These are phyloP conservation scores for Cyclaneusma minus DNA, from an alignment of 2,329 filamentous ascomycete species.

Conservation along the genomic window DNA sequence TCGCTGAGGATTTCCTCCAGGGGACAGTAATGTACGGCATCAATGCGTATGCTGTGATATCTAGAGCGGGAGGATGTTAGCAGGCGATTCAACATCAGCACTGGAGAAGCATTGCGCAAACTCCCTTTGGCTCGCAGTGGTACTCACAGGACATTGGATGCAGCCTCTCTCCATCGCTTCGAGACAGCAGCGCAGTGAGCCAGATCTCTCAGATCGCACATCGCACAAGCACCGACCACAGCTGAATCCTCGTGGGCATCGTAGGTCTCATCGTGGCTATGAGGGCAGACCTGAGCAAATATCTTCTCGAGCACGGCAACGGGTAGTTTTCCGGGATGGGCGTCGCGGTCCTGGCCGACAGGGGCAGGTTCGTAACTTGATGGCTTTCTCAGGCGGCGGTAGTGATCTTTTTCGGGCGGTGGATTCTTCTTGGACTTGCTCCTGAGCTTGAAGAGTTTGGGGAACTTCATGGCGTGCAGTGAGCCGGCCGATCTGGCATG, in stretches of 20 bases:
- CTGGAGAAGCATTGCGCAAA: constrained; percentile 1
- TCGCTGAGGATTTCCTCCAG: constrained; percentile 71
- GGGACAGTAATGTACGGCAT: constrained; percentile 86
- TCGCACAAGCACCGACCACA: constrained; percentile 70
- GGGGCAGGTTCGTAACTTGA: too few relatives aligned
- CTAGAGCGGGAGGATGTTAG: constrained; percentile 25
- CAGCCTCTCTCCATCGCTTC: constrained; percentile 49
- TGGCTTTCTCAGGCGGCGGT: too few relatives aligned
- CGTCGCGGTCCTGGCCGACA: constrained; percentile 21
- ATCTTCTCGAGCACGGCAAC: constrained; percentile 58
- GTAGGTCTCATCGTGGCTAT: constrained; percentile 62
- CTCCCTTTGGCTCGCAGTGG: constrained; percentile 3
- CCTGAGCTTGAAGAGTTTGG: too few relatives aligned
- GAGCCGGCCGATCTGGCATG: too few relatives aligned
- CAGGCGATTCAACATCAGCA: constrained; percentile 1
- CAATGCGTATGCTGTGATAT: constrained; percentile 81
- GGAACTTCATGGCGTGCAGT: too few relatives aligned
- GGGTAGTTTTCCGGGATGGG: constrained; percentile 49
- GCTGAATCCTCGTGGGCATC: constrained; percentile 71
- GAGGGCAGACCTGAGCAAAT: constrained; percentile 72
- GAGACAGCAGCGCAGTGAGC: constrained; percentile 64
- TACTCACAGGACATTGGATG: constrained; percentile 44
- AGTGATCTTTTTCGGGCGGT: too few relatives aligned
- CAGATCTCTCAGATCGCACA: constrained; percentile 83
- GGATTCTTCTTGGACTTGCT: too few relatives aligned